These are phyloP conservation scores for Fusarium guadeloupense DNA, from an alignment of 2,329 filamentous ascomycete species.

Conservation along the genomic window DNA sequence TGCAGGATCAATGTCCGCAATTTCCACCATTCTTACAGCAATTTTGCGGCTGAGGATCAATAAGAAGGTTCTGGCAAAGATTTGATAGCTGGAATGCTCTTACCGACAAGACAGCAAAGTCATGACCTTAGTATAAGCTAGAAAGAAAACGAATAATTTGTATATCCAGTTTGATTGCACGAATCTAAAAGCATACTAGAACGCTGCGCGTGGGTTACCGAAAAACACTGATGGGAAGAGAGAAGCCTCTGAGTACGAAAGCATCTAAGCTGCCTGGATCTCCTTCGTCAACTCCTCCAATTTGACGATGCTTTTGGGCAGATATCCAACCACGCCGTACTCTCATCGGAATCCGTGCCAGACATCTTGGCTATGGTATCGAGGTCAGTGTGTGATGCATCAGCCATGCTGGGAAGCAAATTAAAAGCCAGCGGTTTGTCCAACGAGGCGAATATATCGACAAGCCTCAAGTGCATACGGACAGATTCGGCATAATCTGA, in stretches of 20 bases:
- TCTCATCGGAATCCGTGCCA: no score
- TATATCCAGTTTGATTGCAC: neutral
- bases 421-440: no score
- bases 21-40: slow-evolving; percentile 14
- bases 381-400: no score
- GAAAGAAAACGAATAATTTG: neutral
- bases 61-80: slow-evolving; percentile 4
- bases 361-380: no score
- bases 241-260: neutral
- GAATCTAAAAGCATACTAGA: no score
- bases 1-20: slow-evolving; percentile 52
- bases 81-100: no score
- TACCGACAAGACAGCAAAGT: no score
- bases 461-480: no score
- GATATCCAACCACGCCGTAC: neutral
- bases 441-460: no score
- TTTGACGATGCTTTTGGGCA: neutral
- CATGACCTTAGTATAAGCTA: no score
- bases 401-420: no score
- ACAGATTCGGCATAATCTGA: no score
- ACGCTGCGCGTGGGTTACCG: neutral
- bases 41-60: slow-evolving; percentile 20
- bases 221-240: neutral
- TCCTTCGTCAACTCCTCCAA: neutral
- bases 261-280: neutral